Evolutionary conservation across 495 filamentous ascomycete species (phyloP).

Genomic region (Penicillium simplicissimum): DNA sequence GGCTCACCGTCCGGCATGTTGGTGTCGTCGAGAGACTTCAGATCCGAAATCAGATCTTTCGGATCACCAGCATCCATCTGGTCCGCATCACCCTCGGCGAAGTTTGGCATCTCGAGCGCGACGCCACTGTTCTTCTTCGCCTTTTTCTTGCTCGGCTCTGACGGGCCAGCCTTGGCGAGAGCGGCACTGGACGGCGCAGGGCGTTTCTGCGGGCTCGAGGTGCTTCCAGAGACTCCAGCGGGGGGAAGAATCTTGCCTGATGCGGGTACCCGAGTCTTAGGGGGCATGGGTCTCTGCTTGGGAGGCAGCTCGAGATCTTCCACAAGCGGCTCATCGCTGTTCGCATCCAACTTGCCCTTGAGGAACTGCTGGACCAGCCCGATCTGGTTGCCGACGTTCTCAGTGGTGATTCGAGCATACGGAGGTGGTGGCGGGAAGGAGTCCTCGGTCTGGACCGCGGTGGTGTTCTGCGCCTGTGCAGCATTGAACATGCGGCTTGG

Average conservation of each 20-base stretch:
- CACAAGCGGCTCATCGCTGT: slow-evolving; percentile 76
- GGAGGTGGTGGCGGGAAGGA: slow-evolving; percentile 61
- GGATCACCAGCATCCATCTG: slow-evolving; percentile 21
- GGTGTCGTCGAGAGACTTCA: slow-evolving; percentile 26
- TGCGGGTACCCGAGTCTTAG: slow-evolving; percentile 78
- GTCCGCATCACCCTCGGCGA: slow-evolving; percentile 38
- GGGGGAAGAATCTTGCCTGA: slow-evolving; percentile 79
- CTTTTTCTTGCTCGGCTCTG: slow-evolving; percentile 52
- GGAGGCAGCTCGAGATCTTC: slow-evolving; percentile 94
- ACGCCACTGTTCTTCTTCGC: slow-evolving; percentile 48
- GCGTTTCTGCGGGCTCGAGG: slow-evolving; percentile 79
- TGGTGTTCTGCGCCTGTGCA: slow-evolving; percentile 71
- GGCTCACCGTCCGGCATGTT: slow-evolving; percentile 20
- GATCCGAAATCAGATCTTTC: slow-evolving; percentile 24
- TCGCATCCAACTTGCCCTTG: slow-evolving; percentile 78
- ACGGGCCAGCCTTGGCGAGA: slow-evolving; percentile 24
- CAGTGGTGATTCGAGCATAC: slow-evolving; percentile 75
- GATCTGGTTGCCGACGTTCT: slow-evolving; percentile 76
- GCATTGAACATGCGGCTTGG: slow-evolving; percentile 85
- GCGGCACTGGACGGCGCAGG: slow-evolving; percentile 49
- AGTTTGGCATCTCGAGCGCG: slow-evolving; percentile 32
- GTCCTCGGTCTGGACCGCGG: slow-evolving; percentile 45
- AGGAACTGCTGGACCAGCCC: slow-evolving; percentile 89
- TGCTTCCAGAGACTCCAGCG: slow-evolving; percentile 31
- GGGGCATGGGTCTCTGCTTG: slow-evolving; percentile 81